Evolutionary conservation across 371 early-diverging fungal genomes (phyloP).

Genomic region (Blakeslea trispora): DNA sequence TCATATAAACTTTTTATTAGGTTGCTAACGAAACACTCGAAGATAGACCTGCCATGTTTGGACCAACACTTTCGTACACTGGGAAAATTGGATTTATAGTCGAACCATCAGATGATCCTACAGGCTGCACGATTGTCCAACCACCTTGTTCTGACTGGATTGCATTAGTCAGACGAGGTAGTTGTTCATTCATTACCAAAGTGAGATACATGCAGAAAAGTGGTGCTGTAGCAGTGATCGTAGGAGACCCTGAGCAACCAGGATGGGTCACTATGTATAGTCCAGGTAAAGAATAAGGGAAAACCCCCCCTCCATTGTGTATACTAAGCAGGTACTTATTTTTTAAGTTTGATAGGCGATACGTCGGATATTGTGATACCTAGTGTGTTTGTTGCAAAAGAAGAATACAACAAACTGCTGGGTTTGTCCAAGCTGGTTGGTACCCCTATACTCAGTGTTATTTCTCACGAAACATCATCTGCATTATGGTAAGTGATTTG

Average conservation of each 20-base stretch:
- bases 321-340: too few species aligned
- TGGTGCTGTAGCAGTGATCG: conserved; percentile 86
- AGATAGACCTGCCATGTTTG: conserved; percentile 64
- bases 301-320: too few species aligned
- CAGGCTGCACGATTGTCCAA: conserved; percentile 25
- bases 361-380: conserved; percentile 75
- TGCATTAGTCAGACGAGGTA: conserved; percentile 80
- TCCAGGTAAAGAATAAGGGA: too few species aligned
- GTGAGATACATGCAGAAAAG: conserved; percentile 84
- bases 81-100: conserved; percentile 46
- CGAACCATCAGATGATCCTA: conserved; percentile 17
- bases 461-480: conserved; percentile 16
- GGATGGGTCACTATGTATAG: conserved; percentile 89
- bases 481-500: conserved; percentile 15
- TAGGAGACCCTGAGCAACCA: conserved; percentile 73
- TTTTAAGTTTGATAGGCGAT: conserved; percentile 54
- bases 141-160: conserved; percentile 64
- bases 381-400: conserved; percentile 70
- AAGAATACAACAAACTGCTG: conserved; percentile 57
- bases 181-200: conserved; percentile 85
- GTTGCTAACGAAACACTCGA: conserved; percentile 53
- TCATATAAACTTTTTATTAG: conserved; percentile 28
- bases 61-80: conserved; percentile 55
- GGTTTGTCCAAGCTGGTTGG: conserved; percentile 40
- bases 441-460: conserved; percentile 38